Conservation (phyloP, 805 yeast species). For the Candida chauliodis region DNA sequence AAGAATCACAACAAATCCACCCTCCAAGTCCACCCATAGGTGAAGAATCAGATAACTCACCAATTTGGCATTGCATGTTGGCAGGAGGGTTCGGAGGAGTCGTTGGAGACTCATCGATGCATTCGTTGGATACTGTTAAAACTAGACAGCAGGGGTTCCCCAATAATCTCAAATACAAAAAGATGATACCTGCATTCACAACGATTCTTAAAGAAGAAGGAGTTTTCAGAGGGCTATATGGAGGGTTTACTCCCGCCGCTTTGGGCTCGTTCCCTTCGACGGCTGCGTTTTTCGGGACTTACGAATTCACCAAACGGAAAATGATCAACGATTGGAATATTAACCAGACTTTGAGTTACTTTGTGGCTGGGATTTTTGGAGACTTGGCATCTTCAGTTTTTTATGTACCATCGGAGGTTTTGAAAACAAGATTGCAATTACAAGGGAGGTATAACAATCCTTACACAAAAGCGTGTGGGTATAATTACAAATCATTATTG, state of each 20-base stretch:
- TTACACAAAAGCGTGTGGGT: slow-evolving; percentile 67
- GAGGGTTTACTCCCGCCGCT: slow-evolving; percentile 91
- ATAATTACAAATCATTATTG: slow-evolving; percentile 72
- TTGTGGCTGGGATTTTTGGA: slow-evolving; percentile 88
- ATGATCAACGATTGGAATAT: slow-evolving; percentile 59
- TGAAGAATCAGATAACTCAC: slow-evolving; percentile 21
- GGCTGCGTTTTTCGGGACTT: slow-evolving; percentile 88
- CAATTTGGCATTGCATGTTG: slow-evolving; percentile 59
- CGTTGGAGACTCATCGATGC: slow-evolving; percentile 90
- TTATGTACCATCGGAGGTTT: slow-evolving; percentile 93
- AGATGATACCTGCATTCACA: slow-evolving; percentile 70
- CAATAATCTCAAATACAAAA: slow-evolving; percentile 58
- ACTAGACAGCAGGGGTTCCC: slow-evolving; percentile 97
- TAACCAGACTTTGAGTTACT: slow-evolving; percentile 77
- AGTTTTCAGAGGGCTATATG: slow-evolving; percentile 73
- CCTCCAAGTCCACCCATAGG: slow-evolving; percentile 1
- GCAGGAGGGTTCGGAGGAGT: slow-evolving; percentile 97
- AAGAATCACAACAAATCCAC: slow-evolving; percentile 3
- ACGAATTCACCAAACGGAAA: slow-evolving; percentile 73
- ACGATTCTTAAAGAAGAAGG: slow-evolving; percentile 87
- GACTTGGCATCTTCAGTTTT: slow-evolving; percentile 85
- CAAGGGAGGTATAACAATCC: slow-evolving; percentile 87
- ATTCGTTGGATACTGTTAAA: slow-evolving; percentile 93
- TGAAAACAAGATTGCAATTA: slow-evolving; percentile 87
- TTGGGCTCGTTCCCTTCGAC: slow-evolving; percentile 93